Evolutionary conservation across 192 early-diverging fungal species (phyloP), one percentile per base, ranked within the genome.

Genomic region (Linnemannia exigua): DNA sequence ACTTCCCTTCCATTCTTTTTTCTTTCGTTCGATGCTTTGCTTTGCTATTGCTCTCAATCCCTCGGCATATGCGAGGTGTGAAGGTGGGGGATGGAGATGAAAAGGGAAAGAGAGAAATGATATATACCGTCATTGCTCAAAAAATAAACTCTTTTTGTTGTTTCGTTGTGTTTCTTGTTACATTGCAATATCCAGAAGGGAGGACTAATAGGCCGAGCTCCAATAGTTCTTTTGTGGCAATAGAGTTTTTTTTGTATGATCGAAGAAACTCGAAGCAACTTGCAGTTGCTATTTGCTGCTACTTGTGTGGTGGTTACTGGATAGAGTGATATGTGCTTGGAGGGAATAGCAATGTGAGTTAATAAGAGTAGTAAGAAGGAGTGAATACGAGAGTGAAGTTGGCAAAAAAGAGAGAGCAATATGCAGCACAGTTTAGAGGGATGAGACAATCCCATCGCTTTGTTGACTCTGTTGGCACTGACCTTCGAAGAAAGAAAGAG

Each of bases 381-480:
- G 41, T 44, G 41, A 44, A 44, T 44, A 44, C 3, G 41, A 44
- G 9, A 44, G 41, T 6, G 41, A 9, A 17, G 48, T 15, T 17
- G 15, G 48, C n/a, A 14, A 63, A 15, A 3, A 31, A 1, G 15
- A 19, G 19, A 51, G 2, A 15, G 46, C 46, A 47, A 14, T 47
- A n/a, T 44, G 41, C 41, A 44, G 9, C 41, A 44, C 41, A 44
- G 9, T 9, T 6, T 3, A 9, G 16, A 51, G 12, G 28, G 58
- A 63, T 63, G 58, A 63, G 58, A 63, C 58, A 63, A 31, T 63
- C 41, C 9, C 11, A 11, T 58, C 4, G 6, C 2, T 58, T 20
- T 25, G n/a, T 58, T 50, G 58, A 31, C 58, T 63, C 31, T 63
- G 58, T 31, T 63, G 58, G 58, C 58, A 63, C 58, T 63, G 28